phyloP scores from a whole-genome alignment of 2,329 filamentous ascomycete species.

The Cladosporium sp. region DNA sequence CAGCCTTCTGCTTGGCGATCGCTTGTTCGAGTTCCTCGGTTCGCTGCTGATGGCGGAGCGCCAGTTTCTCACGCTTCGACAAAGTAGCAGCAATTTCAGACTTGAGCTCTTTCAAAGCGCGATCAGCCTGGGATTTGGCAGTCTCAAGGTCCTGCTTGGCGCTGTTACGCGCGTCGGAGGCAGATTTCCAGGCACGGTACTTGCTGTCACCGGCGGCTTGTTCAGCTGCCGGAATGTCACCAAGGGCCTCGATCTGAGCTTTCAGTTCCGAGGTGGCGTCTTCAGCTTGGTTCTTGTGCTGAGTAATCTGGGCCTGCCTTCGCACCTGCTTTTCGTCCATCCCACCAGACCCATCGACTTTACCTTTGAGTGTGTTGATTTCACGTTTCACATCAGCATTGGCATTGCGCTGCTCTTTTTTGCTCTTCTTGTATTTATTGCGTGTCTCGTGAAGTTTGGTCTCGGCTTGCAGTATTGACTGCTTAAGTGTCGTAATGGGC shows the following conservation, averaged over 20 bases:
- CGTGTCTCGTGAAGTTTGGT: slow-evolving; percentile 66
- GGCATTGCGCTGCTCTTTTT: slow-evolving; percentile 70
- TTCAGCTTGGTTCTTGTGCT: slow-evolving; percentile 67
- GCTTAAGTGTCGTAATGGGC: slow-evolving; percentile 70
- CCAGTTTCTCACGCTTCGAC: slow-evolving; percentile 69
- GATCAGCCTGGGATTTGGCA: slow-evolving; percentile 59
- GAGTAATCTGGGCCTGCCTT: slow-evolving; percentile 70
- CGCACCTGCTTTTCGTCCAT: slow-evolving; percentile 73
- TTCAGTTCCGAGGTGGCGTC: slow-evolving; percentile 56
- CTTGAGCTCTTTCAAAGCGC: slow-evolving; percentile 59
- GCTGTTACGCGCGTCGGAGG: slow-evolving; percentile 48
- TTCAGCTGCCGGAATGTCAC: slow-evolving; percentile 61
- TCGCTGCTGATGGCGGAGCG: slow-evolving; percentile 66
- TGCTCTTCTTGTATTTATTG: slow-evolving; percentile 63
- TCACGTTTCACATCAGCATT: slow-evolving; percentile 67
- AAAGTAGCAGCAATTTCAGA: slow-evolving; percentile 61
- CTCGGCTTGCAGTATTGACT: slow-evolving; percentile 70
- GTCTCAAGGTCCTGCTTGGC: slow-evolving; percentile 56
- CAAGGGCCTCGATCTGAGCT: slow-evolving; percentile 60
- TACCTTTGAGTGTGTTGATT: slow-evolving; percentile 63
- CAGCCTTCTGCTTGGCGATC: slow-evolving; percentile 62
- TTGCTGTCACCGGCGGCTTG: slow-evolving; percentile 53
- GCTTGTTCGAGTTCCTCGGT: slow-evolving; percentile 69
- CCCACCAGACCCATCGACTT: slow-evolving; percentile 63
- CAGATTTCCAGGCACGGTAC: slow-evolving; percentile 55